Evolutionary conservation across 78 protist species (phyloP).

Genomic region (Goniomonas avonlea): DNA sequence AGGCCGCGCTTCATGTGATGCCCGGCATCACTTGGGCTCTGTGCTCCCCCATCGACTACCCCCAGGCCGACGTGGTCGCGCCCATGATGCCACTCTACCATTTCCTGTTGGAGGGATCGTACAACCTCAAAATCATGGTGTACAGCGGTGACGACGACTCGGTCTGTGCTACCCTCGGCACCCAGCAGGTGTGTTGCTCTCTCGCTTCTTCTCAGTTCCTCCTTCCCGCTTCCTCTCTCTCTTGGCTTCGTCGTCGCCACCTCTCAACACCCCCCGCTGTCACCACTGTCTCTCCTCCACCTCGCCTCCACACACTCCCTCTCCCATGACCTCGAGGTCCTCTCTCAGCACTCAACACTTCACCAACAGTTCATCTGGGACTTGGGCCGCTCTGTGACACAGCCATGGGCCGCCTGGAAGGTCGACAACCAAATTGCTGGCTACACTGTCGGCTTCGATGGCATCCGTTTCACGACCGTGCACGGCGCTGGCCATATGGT

Average conservation of each 20-base stretch:
- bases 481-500: conserved; percentile 59
- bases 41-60: conserved; percentile 8
- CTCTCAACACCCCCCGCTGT: too few species aligned
- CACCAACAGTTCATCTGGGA: too few species aligned
- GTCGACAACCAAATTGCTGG: conserved; percentile 21
- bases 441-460: conserved; percentile 11
- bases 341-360: too few species aligned
- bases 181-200: background rate
- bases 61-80: background rate
- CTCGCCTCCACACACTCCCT: too few species aligned
- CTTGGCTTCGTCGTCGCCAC: too few species aligned
- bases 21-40: background rate
- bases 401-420: too few species aligned
- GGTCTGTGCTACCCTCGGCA: conserved; percentile 24
- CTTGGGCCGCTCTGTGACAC: too few species aligned
- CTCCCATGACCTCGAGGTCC: too few species aligned
- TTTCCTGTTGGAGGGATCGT: background rate
- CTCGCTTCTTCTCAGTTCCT: background rate
- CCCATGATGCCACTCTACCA: conserved; percentile 14
- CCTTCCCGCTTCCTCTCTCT: background rate
- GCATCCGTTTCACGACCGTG: conserved; percentile 32
- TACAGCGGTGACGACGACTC: conserved; percentile 34
- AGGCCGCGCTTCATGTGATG: conserved; percentile 36
- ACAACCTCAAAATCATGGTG: background rate
- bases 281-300: too few species aligned